phyloP scores from a whole-genome alignment of 805 yeast species.

The Pichia insulana region DNA sequence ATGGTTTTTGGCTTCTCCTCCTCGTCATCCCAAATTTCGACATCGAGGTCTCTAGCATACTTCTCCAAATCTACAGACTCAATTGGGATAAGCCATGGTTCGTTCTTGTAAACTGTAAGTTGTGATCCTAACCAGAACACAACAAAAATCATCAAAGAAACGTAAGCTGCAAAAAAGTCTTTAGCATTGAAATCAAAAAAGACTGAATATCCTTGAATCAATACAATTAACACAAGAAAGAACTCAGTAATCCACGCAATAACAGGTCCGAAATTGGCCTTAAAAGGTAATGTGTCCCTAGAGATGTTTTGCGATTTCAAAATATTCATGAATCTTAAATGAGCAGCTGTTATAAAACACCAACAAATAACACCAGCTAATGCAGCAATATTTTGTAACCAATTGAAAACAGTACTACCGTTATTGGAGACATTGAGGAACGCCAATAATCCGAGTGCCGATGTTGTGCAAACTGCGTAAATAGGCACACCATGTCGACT shows the following conservation, averaged over 20 bases:
- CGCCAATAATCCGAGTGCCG: slow-evolving; percentile 56
- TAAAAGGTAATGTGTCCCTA: slow-evolving; percentile 63
- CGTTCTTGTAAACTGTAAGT: slow-evolving; percentile 44
- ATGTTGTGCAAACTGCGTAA: slow-evolving; percentile 45
- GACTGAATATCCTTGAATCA: slow-evolving; percentile 63
- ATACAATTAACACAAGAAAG: slow-evolving; percentile 44
- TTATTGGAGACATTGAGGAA: slow-evolving; percentile 46
- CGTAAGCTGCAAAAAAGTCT: slow-evolving; percentile 59
- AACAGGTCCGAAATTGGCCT: slow-evolving; percentile 59
- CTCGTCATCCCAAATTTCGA: slow-evolving; percentile 47
- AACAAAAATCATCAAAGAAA: slow-evolving; percentile 55
- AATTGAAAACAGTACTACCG: slow-evolving; percentile 53
- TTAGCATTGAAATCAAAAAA: slow-evolving; percentile 48
- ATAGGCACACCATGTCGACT: slow-evolving; percentile 56
- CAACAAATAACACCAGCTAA: slow-evolving; percentile 70
- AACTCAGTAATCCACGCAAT: slow-evolving; percentile 54
- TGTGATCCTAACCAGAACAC: slow-evolving; percentile 39
- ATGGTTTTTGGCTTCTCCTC: neutral
- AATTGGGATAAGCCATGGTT: slow-evolving; percentile 35
- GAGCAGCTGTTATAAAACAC: slow-evolving; percentile 57
- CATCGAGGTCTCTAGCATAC: slow-evolving; percentile 10
- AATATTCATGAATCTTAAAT: slow-evolving; percentile 62
- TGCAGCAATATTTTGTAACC: slow-evolving; percentile 71
- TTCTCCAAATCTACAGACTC: slow-evolving; percentile 45
- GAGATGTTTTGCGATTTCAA: slow-evolving; percentile 54